A percentile compares a stretch with the other conserved stretches of the same genome.
phyloP scores from a whole-genome alignment of 2,329 filamentous ascomycete genomes.

The Aspergillus fischeri region DNA sequence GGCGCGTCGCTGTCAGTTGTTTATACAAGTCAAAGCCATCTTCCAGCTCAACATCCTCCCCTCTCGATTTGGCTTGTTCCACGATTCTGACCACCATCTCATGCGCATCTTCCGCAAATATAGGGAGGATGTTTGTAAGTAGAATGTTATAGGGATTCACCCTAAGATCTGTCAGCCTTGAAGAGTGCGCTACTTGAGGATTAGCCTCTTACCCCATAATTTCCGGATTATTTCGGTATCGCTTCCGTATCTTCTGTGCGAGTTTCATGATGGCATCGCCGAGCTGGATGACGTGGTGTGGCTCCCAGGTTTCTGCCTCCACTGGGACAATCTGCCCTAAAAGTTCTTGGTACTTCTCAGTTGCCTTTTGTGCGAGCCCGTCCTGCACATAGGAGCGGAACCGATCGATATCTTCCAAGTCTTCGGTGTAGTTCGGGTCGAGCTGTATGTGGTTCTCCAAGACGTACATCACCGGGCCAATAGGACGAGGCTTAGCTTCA shows the following conservation, averaged over 20 bases:
- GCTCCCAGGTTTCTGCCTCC: conserved; percentile 79
- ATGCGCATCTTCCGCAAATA: conserved; percentile 82
- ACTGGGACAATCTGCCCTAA: conserved; percentile 77
- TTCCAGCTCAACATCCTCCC: conserved; percentile 74
- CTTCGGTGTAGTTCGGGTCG: conserved; percentile 71
- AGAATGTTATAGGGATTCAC: conserved; percentile 66
- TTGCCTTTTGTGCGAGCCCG: conserved; percentile 69
- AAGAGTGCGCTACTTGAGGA: conserved; percentile 44
- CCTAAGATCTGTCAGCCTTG: conserved; percentile 23
- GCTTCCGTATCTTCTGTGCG: conserved; percentile 84
- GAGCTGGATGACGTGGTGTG: conserved; percentile 83
- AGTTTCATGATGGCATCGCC: conserved; percentile 81
- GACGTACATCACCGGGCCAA: conserved; percentile 74
- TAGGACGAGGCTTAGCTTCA: conserved; percentile 77
- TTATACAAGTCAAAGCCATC: conserved; percentile 94
- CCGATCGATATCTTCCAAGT: conserved; percentile 64
- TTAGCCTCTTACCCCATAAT: conserved; percentile 64
- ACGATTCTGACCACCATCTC: conserved; percentile 82
- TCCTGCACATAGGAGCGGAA: conserved; percentile 70
- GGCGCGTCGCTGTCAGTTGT: conserved; percentile 78
- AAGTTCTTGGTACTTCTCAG: conserved; percentile 72
- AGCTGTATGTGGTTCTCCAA: conserved; percentile 76
- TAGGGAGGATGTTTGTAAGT: conserved; percentile 78
- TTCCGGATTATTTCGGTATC: conserved; percentile 81
- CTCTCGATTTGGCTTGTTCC: conserved; percentile 63